Percentiles rank a stretch among this genome's conserved stretches.
Conservation (phyloP, 345 rosid genomes). For the Kernera saxatilis region DNA sequence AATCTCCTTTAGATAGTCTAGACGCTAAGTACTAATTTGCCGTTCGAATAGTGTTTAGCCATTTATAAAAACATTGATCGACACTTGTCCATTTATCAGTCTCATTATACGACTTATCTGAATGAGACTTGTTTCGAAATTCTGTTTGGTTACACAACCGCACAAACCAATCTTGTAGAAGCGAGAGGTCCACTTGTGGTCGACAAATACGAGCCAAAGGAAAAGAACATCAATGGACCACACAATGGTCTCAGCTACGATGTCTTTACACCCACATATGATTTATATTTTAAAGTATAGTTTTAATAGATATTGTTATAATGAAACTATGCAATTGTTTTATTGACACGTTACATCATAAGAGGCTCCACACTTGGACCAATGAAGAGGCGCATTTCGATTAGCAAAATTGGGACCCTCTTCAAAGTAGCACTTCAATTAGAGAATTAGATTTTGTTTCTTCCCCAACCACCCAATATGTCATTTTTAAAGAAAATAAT, state of each 20-base stretch:
- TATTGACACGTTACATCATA: slow-evolving; percentile 2
- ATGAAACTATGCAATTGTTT: slow-evolving; percentile 1
- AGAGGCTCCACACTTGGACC: slow-evolving; percentile 33
- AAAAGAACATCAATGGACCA: slow-evolving; percentile 21
- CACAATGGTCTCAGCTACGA: slow-evolving; percentile 3
- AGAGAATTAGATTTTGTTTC: slow-evolving; percentile 29
- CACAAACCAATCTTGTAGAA: slow-evolving; percentile 7
- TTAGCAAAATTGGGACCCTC: slow-evolving; percentile 5
- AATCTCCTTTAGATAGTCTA: not conserved
- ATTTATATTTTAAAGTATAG: not conserved
- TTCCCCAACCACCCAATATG: slow-evolving; percentile 19
- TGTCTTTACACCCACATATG: slow-evolving; percentile 28
- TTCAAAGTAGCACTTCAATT: slow-evolving; percentile 14
- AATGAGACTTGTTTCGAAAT: slow-evolving; percentile 2
- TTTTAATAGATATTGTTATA: not conserved
- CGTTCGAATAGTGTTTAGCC: not conserved
- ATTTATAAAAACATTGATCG: not conserved
- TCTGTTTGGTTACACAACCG: slow-evolving; percentile 18
- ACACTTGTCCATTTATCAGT: not conserved
- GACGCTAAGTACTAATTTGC: not conserved
- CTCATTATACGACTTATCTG: slow-evolving; percentile 1
- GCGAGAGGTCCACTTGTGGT: slow-evolving; percentile 22
- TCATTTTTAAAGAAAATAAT: not conserved
- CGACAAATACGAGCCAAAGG: slow-evolving; percentile 11
- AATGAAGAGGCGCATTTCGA: slow-evolving; percentile 17